Evolutionary conservation across 768 basidiomycete genomes (phyloP).

Genomic region (Boletus tylopilopsis): DNA sequence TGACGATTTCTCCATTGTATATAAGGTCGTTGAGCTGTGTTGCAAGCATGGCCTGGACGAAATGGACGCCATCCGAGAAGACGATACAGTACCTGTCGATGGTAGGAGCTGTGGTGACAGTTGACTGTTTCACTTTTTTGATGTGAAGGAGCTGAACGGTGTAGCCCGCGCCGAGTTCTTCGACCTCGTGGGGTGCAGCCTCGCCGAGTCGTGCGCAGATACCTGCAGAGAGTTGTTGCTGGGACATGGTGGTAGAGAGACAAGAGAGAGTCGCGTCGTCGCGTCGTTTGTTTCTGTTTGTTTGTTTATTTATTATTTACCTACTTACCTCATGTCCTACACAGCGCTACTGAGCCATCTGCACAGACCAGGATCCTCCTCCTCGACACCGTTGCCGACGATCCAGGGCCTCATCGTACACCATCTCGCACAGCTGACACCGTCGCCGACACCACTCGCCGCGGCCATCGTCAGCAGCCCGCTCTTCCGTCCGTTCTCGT

Average conservation of each 20-base stretch:
- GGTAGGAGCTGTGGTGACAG: slow-evolving; percentile 29
- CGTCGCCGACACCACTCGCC: slow-evolving; percentile 32
- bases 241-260: slow-evolving; percentile 34
- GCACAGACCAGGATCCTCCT: slow-evolving; percentile 22
- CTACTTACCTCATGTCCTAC: slow-evolving; percentile 20
- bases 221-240: slow-evolving; percentile 47
- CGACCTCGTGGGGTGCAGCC: slow-evolving; percentile 31
- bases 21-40: slow-evolving; percentile 84
- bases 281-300: slow-evolving; percentile 17
- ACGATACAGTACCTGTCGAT: slow-evolving; percentile 74
- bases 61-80: slow-evolving; percentile 84
- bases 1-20: slow-evolving; percentile 55
- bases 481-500: slow-evolving; percentile 29
- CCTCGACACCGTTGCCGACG: slow-evolving; percentile 14
- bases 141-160: slow-evolving; percentile 80
- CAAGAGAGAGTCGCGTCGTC: slow-evolving; percentile 1
- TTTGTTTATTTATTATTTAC: not conserved
- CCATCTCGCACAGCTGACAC: slow-evolving; percentile 25
- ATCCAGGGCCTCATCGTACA: slow-evolving; percentile 28
- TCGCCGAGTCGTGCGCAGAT: slow-evolving; percentile 49
- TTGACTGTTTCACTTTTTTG: slow-evolving; percentile 57
- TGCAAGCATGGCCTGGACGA: slow-evolving; percentile 91
- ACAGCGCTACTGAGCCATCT: slow-evolving; percentile 24
- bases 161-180: slow-evolving; percentile 33
- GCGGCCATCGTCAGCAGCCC: slow-evolving; percentile 31